Base-by-base conservation (phyloP, 768 basidiomycete species). In the Suillus luteus region DNA sequence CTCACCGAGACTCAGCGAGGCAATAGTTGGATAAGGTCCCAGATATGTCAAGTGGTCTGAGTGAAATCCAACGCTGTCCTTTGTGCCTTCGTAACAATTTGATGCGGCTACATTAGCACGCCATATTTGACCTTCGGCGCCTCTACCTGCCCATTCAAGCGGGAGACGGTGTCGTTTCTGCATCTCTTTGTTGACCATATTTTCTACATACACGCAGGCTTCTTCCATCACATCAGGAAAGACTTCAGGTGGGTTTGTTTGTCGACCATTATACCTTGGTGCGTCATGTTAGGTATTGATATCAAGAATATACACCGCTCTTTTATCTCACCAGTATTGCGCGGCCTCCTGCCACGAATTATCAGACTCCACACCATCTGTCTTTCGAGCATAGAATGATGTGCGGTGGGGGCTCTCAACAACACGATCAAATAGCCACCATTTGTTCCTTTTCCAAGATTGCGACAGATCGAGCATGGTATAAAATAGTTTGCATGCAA, bases 381-480 rank as follows among this genome's bases (percentile, higher is more conserved):
- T 80, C 66, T 79, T 80, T 57, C 91, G 77, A 5, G 84, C 85
- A 75, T 84, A 94, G 75, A 93, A 92, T 1, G 89, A 85, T 1
- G 92, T 91, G n/a, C 85, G 80, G 76, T 94, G 92, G 4, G 92
- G 91, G 68, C 90, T 92, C 75, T 93, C 91, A 2, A 93, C 93
- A 15, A 93, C 65, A 24, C 87, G 81, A 69, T 94, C 91, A 73
- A 91, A 89, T 22, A 94, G 80, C 88, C 88, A 93, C 93, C 92
- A 94, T 68, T 87, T 90, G 65, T 90, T 92, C 58, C 85, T 79
- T 65, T 83, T 77, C 92, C 92, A 94, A 9, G 74, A 69, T 46
- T 75, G 79, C 22, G 91, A 86, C 17, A 81, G 77, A 55, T 86
- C 81, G 15, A 89, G 64, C 90, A 94, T 88, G 0, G 80, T 81